Percentiles rank a stretch among this genome's conserved stretches.
phyloP scores from a whole-genome alignment of 1,139 yeast species.

The Saccharomyces hybrid region DNA sequence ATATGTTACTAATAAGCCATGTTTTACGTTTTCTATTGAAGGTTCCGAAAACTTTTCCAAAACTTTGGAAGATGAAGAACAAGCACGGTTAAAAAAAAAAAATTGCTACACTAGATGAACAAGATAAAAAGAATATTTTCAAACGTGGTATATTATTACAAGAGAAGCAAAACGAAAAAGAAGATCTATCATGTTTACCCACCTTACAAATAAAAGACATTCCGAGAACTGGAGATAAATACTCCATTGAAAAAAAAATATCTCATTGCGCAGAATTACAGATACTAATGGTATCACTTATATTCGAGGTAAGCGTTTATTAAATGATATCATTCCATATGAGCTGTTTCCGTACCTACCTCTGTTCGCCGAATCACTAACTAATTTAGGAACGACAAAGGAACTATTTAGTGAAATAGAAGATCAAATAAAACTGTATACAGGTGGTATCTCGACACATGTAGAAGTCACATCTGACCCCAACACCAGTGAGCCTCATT shows the following conservation, averaged over 20 bases:
- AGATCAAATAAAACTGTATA: slow-evolving; percentile 68
- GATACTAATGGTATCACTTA: slow-evolving; percentile 75
- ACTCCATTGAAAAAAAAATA: slow-evolving; percentile 31
- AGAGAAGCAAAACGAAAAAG: slow-evolving; percentile 56
- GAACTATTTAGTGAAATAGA: slow-evolving; percentile 76
- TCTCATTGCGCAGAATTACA: slow-evolving; percentile 41
- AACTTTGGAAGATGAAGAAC: slow-evolving; percentile 49
- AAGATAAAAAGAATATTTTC: slow-evolving; percentile 52
- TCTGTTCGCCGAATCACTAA: slow-evolving; percentile 68
- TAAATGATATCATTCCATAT: slow-evolving; percentile 48
- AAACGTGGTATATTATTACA: slow-evolving; percentile 54
- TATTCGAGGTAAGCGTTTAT: slow-evolving; percentile 50
- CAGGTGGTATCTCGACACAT: slow-evolving; percentile 75
- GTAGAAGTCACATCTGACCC: slow-evolving; percentile 55
- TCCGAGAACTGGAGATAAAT: slow-evolving; percentile 44
- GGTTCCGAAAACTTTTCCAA: slow-evolving; percentile 54
- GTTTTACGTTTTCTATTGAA: slow-evolving; percentile 66
- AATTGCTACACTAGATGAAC: slow-evolving; percentile 41
- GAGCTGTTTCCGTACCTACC: slow-evolving; percentile 65
- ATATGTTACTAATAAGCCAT: slow-evolving; percentile 46
- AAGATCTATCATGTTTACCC: slow-evolving; percentile 75
- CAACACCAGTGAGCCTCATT: slow-evolving; percentile 28
- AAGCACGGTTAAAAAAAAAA: slow-evolving; percentile 40
- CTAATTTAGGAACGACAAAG: slow-evolving; percentile 70
- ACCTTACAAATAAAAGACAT: slow-evolving; percentile 68